These are phyloP conservation scores for Sechiopsis laciniata DNA, from an alignment of 306 rosid genomes.

Conservation along the genomic window DNA sequence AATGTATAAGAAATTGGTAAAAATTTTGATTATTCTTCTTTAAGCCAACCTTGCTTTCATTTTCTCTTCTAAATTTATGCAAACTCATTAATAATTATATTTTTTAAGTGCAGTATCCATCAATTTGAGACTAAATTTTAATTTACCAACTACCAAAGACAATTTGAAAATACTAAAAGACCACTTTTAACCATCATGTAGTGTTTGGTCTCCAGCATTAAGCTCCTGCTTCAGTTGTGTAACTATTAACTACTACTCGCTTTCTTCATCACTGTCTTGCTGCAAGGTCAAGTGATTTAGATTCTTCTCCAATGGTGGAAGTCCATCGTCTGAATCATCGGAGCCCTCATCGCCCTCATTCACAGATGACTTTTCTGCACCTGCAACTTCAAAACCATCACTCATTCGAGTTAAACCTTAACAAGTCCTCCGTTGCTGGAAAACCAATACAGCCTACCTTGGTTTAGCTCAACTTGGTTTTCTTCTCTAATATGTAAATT, in stretches of 20 bases:
- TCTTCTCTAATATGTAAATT: background rate
- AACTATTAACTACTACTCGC: background rate
- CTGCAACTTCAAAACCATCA: slow-evolving; percentile 27
- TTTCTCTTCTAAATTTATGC: too few species aligned
- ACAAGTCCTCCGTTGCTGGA: background rate
- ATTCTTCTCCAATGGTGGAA: slow-evolving; percentile 86
- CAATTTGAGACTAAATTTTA: too few species aligned
- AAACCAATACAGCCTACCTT: background rate
- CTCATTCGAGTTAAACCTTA: background rate
- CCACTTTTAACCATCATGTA: too few species aligned
- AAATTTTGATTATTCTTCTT: too few species aligned
- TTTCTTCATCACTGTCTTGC: slow-evolving; percentile 18
- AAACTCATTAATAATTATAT: too few species aligned
- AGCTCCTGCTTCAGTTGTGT: background rate
- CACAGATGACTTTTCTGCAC: slow-evolving; percentile 27
- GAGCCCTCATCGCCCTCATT: slow-evolving; percentile 39
- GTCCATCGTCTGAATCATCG: slow-evolving; percentile 64
- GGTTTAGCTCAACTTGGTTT: background rate
- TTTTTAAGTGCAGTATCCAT: too few species aligned
- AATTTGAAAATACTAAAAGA: too few species aligned
- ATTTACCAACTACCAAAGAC: too few species aligned
- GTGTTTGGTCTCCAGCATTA: background rate
- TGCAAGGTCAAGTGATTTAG: slow-evolving; percentile 62
- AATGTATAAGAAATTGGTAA: too few species aligned
- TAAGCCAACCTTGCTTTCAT: too few species aligned